These are phyloP conservation scores for Leishmania aethiopica DNA, from an alignment of 208 protist species.

Conservation along the genomic window DNA sequence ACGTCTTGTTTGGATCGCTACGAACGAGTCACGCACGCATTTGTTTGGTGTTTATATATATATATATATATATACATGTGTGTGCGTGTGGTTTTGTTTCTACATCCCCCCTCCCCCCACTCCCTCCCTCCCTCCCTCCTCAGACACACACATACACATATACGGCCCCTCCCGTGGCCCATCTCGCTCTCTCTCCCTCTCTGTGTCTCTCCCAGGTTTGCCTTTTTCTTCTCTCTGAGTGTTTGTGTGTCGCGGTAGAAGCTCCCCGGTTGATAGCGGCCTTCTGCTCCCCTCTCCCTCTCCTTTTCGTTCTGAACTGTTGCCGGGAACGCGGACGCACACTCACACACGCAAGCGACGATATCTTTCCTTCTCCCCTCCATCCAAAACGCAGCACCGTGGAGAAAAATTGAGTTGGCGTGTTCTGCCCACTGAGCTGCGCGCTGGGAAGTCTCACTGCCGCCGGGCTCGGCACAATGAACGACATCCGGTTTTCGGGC, in stretches of 20 bases:
- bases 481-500: slow-evolving; percentile 72
- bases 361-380: neutral
- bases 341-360: neutral
- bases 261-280: neutral
- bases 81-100: neutral
- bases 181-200: neutral
- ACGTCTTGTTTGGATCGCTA: neutral
- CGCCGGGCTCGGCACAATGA: slow-evolving; percentile 36
- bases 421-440: neutral
- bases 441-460: neutral
- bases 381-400: neutral
- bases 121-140: neutral
- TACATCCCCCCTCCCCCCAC: neutral
- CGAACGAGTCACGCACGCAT: neutral
- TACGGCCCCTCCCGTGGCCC: neutral
- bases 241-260: neutral
- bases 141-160: neutral
- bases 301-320: too few relatives aligned
- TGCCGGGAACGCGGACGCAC: neutral
- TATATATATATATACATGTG: neutral
- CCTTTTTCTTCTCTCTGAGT: neutral
- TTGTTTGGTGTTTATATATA: neutral
- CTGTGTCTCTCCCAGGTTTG: neutral
- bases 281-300: neutral
- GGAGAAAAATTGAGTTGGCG: neutral